A percentile compares a stretch with the other conserved stretches of the same genome.
Conservation (phyloP, 768 basidiomycete species). For the Kwoniella botswanensis region DNA sequence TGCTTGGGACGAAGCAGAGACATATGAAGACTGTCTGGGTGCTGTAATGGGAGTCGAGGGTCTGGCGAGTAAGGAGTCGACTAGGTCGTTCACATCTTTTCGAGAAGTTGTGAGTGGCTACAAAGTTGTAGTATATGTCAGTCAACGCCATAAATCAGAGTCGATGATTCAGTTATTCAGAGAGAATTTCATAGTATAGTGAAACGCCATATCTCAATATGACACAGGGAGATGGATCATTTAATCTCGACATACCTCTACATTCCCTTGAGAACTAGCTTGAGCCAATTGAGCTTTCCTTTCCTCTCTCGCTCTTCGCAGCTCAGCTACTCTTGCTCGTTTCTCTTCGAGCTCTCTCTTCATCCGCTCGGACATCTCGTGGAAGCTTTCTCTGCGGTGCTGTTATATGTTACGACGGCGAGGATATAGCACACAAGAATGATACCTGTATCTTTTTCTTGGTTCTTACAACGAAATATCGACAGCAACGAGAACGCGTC, state of each 20-base stretch:
- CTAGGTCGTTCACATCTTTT: conserved; percentile 73
- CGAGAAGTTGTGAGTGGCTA: conserved; percentile 62
- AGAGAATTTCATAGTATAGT: no score
- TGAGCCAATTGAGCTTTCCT: conserved; percentile 49
- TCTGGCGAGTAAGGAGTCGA: conserved; percentile 65
- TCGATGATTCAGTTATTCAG: no score
- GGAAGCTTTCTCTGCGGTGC: background rate
- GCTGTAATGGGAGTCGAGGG: conserved; percentile 46
- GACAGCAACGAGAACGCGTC: background rate
- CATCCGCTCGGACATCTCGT: conserved; percentile 59
- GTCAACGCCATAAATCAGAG: no score
- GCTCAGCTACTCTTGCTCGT: conserved; percentile 80
- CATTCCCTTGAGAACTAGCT: conserved; percentile 41
- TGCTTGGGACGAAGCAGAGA: conserved; percentile 14
- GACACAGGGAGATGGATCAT: background rate
- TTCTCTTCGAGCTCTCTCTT: conserved; percentile 91
- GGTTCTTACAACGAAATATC: no score
- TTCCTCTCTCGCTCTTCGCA: conserved; percentile 76
- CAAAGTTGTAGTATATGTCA: no score
- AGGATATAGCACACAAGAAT: no score
- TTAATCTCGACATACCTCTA: conserved; percentile 34
- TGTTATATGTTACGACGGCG: no score
- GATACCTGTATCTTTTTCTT: background rate
- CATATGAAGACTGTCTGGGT: conserved; percentile 50
- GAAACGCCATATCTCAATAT: background rate